Base-by-base conservation (phyloP, 139 green algal species). In the Ostreobium quekettii region DNA sequence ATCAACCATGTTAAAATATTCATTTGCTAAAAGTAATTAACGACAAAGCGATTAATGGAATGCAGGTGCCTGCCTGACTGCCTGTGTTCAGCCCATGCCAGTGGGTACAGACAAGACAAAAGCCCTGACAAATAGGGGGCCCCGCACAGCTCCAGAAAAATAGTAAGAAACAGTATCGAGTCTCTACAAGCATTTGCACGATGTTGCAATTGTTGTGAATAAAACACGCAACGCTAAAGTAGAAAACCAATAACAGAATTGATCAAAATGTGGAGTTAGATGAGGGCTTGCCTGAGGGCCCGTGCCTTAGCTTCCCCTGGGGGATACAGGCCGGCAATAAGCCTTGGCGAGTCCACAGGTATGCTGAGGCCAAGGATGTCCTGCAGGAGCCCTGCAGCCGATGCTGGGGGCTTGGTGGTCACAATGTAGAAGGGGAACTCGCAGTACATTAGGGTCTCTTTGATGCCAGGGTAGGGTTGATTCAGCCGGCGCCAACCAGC, bases 361-460 rank as follows among this genome's bases (percentile, higher is more conserved):
- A 62, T 62, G n/a, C 7, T 7, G 7, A 35, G 53, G 15, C 33
- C 7, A 24, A 62, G 19, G 8, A n/a, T 26, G 15, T 11, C 7
- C 33, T 24, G 29, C n/a, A 62, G 33, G 19, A 62, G 7, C 11
- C n/a, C 7, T n/a, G 53, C 15, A 62, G 19, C n/a, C n/a, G 11
- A 24, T 11, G 53, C 8, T 11, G 11, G 7, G 19, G 53, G n/a
- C 7, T 35, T n/a, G 11, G 53, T 8, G 7, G 53, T 62, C n/a
- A 29, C n/a, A 26, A 62, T 35, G 53, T 62, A 62, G 53, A 62
- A 62, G 19, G 53, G 53, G 19, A 35, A 62, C n/a, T 29, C 53
- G n/a, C 53, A 62, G 53, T n/a, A 62, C n/a, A 29, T 29, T 26
- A 62, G 33, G 53, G 53, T 11, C 7, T 62, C 53, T 26, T 62